Base-by-base conservation (phyloP, 2,329 filamentous ascomycete species). In the Ceratocystis ficicola region DNA sequence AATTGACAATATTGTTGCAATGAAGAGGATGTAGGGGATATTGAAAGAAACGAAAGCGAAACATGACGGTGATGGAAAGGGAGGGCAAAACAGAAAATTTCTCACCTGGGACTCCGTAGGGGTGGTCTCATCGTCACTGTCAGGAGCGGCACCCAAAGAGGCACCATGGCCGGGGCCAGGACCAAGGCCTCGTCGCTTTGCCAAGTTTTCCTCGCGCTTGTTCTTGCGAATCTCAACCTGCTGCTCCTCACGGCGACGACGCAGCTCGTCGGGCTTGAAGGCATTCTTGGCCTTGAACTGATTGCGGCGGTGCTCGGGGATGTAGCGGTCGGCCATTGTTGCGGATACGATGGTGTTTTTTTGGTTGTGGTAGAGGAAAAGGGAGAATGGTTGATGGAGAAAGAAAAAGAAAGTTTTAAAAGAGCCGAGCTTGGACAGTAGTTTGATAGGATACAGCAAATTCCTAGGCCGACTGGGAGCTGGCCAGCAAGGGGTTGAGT, bases 201-300 rank as follows among this genome's bases (percentile, higher is more conserved):
- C 94, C 75, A 99, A 80, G 80, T 96, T 97, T 81, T 99, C 94
- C 80, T 99, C 94, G 75, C 94, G 87, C 86, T 97, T 97, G 70
- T 92, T 90, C 81, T 95, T 96, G 76, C 94, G 88, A 75, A 99
- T 99, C 81, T 99, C 94, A 71, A 99, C 94, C 80, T 97, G 94
- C 78, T 96, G 92, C 80, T 99, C 94, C 77, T 99, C 94, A 75
- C 94, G 94, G 76, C 94, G 94, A 74, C 94, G 92, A 76, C 94
- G 90, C 71, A 99, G 87, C 81, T 99, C 94, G 77, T 99, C 94
- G 73, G 93, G 93, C 86, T 96, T 96, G 84, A 99, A 97, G 74
- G 90, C 90, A 79, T 90, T 93, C 85, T 96, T 96, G 66, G 94
- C 94, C 88, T 99, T 99, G 87, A 96, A 99, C 81, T 96, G 92